A percentile compares a stretch with the other conserved stretches of the same genome.
Evolutionary conservation across 176 grass and related monocot genomes (phyloP).

Genomic region (Aegilops speltoides): DNA sequence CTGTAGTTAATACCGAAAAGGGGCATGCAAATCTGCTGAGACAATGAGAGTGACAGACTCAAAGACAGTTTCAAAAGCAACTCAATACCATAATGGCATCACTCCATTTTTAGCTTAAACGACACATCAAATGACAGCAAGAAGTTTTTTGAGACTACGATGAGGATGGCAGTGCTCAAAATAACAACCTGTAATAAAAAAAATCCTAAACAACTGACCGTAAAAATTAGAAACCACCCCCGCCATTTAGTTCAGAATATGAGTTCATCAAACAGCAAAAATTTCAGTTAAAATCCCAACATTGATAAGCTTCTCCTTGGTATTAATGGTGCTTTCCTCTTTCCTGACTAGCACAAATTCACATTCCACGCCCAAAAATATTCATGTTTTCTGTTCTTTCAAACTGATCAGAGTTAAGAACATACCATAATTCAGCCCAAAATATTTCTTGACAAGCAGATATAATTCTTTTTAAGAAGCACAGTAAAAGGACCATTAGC

Average conservation of each 20-base stretch:
- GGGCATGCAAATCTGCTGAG: background rate
- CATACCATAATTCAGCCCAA: constrained; percentile 1
- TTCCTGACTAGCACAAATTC: background rate
- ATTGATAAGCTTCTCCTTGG: constrained; percentile 1
- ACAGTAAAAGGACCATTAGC: constrained; percentile 12
- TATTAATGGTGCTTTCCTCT: background rate
- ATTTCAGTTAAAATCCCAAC: background rate
- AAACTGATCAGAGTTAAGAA: background rate
- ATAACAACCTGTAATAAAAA: background rate
- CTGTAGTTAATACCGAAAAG: background rate
- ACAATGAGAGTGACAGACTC: background rate
- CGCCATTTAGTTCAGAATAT: background rate
- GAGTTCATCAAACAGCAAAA: background rate
- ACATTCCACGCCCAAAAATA: background rate
- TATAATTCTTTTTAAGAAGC: background rate
- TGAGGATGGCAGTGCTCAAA: background rate
- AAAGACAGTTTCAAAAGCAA: background rate
- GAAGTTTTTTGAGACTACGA: background rate
- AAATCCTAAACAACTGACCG: background rate
- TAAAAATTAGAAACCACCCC: background rate
- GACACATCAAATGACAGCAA: background rate
- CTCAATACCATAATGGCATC: background rate
- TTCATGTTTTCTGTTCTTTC: constrained; percentile 8
- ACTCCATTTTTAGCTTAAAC: background rate
- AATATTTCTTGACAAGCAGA: background rate